Evolutionary conservation across 169 alveolate genomes (phyloP).

Genomic region (Plasmodium vivax): DNA sequence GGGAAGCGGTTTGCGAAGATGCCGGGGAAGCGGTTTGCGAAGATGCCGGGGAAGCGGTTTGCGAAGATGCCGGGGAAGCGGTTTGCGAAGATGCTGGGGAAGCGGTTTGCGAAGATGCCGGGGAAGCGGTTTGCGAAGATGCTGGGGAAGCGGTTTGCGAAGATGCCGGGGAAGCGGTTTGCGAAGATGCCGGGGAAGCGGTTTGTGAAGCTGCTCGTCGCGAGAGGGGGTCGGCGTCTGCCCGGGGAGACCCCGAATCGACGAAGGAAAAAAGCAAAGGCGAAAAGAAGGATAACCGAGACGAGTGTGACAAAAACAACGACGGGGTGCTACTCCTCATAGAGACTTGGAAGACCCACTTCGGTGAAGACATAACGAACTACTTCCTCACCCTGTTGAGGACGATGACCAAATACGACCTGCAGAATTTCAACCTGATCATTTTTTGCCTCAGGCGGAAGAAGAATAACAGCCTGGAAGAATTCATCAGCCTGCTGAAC

Average conservation of each 20-base stretch:
- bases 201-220: neutral
- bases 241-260: neutral
- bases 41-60: neutral
- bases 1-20: neutral
- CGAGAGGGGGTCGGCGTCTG: neutral
- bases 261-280: neutral
- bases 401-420: constrained; percentile 49
- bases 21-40: neutral
- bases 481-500: constrained; percentile 15
- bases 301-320: constrained; percentile 46
- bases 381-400: constrained; percentile 12
- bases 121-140: no score
- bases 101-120: neutral
- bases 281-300: neutral
- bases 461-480: constrained; percentile 51
- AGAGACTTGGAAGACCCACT: constrained; percentile 4
- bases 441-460: constrained; percentile 32
- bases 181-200: neutral
- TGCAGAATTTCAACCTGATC: constrained; percentile 12
- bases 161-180: neutral
- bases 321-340: constrained; percentile 43
- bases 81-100: neutral
- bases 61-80: neutral
- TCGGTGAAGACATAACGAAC: constrained; percentile 16
- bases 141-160: neutral